Percentiles rank a stretch among this genome's conserved stretches.
These are phyloP conservation scores for Durusdinium trenchii DNA, from an alignment of 73 alveolate genomes.

Conservation along the genomic window DNA sequence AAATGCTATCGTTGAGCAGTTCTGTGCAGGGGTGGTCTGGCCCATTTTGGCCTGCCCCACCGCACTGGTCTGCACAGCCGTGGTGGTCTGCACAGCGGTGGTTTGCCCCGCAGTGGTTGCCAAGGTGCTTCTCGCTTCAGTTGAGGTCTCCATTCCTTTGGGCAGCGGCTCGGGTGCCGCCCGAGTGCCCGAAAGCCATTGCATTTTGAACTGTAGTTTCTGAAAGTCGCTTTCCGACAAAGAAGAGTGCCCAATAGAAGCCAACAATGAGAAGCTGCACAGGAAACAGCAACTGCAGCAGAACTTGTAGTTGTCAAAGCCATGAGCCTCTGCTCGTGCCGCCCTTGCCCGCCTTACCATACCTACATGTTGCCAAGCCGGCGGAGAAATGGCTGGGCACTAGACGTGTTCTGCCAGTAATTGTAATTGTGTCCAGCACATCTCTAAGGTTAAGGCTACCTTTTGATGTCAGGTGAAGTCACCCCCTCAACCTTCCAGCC, in stretches of 20 bases:
- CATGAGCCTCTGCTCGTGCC: too few species aligned
- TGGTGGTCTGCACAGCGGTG: neutral
- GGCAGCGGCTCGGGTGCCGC: neutral
- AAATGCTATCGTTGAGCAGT: constrained; percentile 34
- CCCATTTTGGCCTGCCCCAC: neutral
- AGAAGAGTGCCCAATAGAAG: neutral
- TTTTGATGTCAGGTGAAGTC: too few species aligned
- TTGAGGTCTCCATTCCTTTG: neutral
- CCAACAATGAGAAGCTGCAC: neutral
- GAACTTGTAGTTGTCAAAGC: too few species aligned
- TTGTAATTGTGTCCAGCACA: too few species aligned
- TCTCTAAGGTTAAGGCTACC: too few species aligned
- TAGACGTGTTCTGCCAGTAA: too few species aligned
- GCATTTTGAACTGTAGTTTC: neutral
- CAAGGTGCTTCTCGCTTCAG: neutral
- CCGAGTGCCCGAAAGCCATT: neutral
- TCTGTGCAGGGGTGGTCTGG: neutral
- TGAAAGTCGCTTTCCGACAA: neutral
- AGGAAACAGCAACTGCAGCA: too few species aligned
- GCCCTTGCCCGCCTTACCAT: too few species aligned
- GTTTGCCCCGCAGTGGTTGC: neutral
- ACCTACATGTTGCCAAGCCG: too few species aligned
- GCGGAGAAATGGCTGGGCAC: too few species aligned
- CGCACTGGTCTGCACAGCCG: neutral
- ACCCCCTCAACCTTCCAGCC: too few species aligned